A percentile compares a stretch with the other conserved stretches of the same genome.
phyloP scores from a whole-genome alignment of 2,329 filamentous ascomycete species.

The Pestalotiopsis sp. region DNA sequence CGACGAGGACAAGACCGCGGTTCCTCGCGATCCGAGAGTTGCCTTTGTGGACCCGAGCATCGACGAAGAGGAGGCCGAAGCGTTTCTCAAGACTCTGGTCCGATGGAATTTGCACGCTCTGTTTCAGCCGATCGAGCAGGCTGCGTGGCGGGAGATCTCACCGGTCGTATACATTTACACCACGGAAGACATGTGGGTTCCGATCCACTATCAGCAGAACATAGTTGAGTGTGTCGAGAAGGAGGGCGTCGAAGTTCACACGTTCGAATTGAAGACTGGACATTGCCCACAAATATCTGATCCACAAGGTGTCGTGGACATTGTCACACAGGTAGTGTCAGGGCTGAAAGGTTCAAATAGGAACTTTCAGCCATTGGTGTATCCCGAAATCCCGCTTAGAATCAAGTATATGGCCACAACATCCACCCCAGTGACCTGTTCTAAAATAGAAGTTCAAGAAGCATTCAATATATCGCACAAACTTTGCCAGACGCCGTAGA shows the following conservation, averaged over 20 bases:
- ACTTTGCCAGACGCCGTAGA: too few species aligned
- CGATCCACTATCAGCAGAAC: slow-evolving; percentile 15
- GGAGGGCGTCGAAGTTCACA: slow-evolving; percentile 15
- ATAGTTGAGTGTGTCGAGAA: slow-evolving; percentile 16
- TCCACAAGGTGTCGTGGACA: slow-evolving; percentile 13
- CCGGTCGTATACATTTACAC: slow-evolving; percentile 17
- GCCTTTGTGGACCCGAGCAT: slow-evolving; percentile 9
- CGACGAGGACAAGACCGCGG: slow-evolving; percentile 14
- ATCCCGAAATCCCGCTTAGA: too few species aligned
- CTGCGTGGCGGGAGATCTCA: slow-evolving; percentile 15
- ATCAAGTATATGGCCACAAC: too few species aligned
- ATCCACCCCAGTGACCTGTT: too few species aligned
- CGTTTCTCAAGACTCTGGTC: slow-evolving; percentile 15
- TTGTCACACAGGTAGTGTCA: not conserved
- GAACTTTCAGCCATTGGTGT: too few species aligned
- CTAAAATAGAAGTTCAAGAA: too few species aligned
- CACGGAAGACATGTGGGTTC: slow-evolving; percentile 12
- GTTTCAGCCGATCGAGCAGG: not conserved
- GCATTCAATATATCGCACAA: too few species aligned
- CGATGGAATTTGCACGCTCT: slow-evolving; percentile 19
- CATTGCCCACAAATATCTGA: slow-evolving; percentile 20
- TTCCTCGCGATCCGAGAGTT: slow-evolving; percentile 12
- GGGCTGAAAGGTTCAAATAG: too few species aligned
- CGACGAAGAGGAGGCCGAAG: slow-evolving; percentile 13
- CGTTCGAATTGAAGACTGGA: slow-evolving; percentile 15